These are phyloP conservation scores for Diplodia corticola DNA, from an alignment of 2,329 filamentous ascomycete species.

Conservation along the genomic window DNA sequence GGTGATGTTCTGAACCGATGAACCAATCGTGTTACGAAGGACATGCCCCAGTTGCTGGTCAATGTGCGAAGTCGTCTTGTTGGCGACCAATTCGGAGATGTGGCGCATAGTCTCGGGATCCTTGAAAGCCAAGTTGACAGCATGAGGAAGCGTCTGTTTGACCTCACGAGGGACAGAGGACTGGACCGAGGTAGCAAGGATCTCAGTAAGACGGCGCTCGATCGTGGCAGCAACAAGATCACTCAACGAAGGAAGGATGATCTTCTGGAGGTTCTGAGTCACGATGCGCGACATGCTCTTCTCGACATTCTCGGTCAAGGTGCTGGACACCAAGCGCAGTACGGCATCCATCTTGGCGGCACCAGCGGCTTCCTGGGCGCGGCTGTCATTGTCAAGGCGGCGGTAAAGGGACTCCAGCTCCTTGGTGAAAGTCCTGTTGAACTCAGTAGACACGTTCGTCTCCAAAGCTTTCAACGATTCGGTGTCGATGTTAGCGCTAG, in stretches of 20 bases:
- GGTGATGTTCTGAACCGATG: constrained; percentile 65
- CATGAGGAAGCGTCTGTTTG: constrained; percentile 66
- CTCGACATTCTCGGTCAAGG: constrained; percentile 70
- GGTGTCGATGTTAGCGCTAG: constrained; percentile 28
- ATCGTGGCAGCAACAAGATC: constrained; percentile 67
- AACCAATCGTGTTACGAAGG: constrained; percentile 62
- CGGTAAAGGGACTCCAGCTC: constrained; percentile 59
- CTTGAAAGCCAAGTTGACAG: constrained; percentile 67
- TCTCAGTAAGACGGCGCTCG: constrained; percentile 68
- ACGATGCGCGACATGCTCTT: constrained; percentile 77
- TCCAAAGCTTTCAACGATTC: constrained; percentile 60
- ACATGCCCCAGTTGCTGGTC: constrained; percentile 67
- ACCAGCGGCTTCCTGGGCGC: constrained; percentile 62
- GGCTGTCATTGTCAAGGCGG: constrained; percentile 69
- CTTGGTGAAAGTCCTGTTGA: constrained; percentile 46
- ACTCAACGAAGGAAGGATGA: constrained; percentile 73
- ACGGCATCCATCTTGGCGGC: constrained; percentile 69
- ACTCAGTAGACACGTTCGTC: constrained; percentile 49
- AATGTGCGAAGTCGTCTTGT: constrained; percentile 65
- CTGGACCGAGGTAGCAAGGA: constrained; percentile 67
- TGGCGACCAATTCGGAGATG: constrained; percentile 71
- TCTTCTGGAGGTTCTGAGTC: constrained; percentile 69
- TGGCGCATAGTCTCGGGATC: constrained; percentile 71
- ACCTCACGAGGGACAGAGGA: constrained; percentile 71
- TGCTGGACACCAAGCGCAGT: constrained; percentile 66